Evolutionary conservation across 352 stramenopile genomes (phyloP).

Genomic region (Phytophthora sp.): DNA sequence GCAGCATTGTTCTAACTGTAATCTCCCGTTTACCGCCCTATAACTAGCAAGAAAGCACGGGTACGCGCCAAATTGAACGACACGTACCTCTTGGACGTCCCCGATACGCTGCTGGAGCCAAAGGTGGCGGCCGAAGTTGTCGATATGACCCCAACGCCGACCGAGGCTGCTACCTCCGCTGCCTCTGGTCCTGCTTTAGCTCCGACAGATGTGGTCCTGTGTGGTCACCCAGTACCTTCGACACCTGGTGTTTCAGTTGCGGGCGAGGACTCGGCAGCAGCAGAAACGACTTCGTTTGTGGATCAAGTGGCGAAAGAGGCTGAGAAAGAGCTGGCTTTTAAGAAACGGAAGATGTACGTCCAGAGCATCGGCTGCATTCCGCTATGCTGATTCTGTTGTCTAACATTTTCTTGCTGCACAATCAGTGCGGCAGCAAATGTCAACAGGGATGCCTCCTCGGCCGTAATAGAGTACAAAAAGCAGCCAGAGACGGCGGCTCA

Average conservation of each 20-base stretch:
- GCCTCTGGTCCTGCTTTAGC: conserved; percentile 5
- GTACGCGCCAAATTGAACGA: conserved; percentile 71
- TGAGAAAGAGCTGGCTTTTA: conserved; percentile 47
- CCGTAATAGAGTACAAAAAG: conserved; percentile 72
- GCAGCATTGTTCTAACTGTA: not conserved
- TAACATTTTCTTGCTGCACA: conserved; percentile 13
- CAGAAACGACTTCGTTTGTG: conserved; percentile 48
- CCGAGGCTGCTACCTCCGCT: conserved; percentile 2
- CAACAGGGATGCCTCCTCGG: conserved; percentile 34
- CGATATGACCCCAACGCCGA: conserved; percentile 9
- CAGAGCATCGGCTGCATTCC: not conserved
- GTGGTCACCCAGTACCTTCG: conserved; percentile 26
- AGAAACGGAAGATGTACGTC: conserved; percentile 60
- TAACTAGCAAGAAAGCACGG: conserved; percentile 71
- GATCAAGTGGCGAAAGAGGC: conserved; percentile 65
- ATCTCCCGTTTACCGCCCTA: conserved; percentile 6
- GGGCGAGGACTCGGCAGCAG: conserved; percentile 7
- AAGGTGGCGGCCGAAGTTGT: conserved; percentile 19
- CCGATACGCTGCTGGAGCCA: conserved; percentile 57
- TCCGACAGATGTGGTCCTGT: conserved; percentile 15
- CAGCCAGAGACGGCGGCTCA: conserved; percentile 54
- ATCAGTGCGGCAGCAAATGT: conserved; percentile 31
- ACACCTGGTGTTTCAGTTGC: conserved; percentile 26
- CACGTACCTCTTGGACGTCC: conserved; percentile 58
- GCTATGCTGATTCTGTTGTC: not conserved